phyloP scores from a whole-genome alignment of 441 rosid species.

The Gossypium armourianum region DNA sequence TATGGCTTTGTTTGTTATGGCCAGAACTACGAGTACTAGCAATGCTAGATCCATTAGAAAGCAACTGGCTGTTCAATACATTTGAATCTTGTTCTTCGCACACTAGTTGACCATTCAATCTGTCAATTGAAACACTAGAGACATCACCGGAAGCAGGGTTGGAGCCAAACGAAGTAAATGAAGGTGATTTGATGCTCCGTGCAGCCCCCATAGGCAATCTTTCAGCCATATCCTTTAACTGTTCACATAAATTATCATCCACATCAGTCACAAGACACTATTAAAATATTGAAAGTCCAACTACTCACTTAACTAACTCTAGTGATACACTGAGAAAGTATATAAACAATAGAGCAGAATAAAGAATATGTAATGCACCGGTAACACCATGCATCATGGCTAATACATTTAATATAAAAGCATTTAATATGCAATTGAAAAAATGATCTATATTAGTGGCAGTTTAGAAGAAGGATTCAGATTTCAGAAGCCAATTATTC shows the following conservation, averaged over 20 bases:
- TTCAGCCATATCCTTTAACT: slow-evolving; percentile 89
- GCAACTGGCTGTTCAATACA: slow-evolving; percentile 32
- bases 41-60: slow-evolving; percentile 43
- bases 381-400: neutral
- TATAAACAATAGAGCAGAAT: neutral
- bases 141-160: slow-evolving; percentile 45
- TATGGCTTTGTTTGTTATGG: slow-evolving; percentile 34
- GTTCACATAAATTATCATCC: slow-evolving; percentile 8
- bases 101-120: slow-evolving; percentile 30
- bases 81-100: slow-evolving; percentile 44
- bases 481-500: neutral
- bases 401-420: neutral
- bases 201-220: slow-evolving; percentile 65
- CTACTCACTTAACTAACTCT: neutral
- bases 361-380: neutral
- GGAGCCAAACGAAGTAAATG: slow-evolving; percentile 40
- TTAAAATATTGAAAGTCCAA: neutral
- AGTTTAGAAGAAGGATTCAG: neutral
- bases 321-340: neutral
- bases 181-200: slow-evolving; percentile 44
- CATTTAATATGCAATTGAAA: neutral
- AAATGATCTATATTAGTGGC: neutral
- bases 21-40: slow-evolving; percentile 29
- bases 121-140: slow-evolving; percentile 35
- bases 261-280: slow-evolving; percentile 7